phyloP scores from a whole-genome alignment of 345 rosid genomes.

The Populus pruinosa region DNA sequence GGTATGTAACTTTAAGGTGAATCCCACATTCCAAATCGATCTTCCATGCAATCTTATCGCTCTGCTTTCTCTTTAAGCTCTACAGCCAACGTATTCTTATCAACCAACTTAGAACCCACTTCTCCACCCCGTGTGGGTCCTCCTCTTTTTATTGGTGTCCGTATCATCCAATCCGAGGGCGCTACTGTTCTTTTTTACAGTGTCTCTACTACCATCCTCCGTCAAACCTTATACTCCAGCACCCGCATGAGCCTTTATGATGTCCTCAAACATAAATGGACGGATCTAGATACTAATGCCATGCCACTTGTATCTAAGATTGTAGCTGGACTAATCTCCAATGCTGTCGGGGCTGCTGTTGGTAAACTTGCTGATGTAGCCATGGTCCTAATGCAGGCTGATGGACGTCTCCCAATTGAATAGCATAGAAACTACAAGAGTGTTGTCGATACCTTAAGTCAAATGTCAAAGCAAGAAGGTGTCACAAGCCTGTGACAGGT shows the following conservation, averaged over 20 bases:
- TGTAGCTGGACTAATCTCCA: neutral
- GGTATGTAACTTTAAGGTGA: slow-evolving; percentile 12
- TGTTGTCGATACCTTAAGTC: neutral
- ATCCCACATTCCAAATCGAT: neutral
- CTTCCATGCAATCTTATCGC: neutral
- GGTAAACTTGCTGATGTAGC: neutral
- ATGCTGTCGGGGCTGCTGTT: neutral
- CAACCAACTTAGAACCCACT: neutral
- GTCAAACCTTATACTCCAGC: neutral
- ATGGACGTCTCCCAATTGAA: slow-evolving; percentile 4
- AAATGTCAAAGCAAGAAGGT: slow-evolving; percentile 8
- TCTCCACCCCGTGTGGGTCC: neutral
- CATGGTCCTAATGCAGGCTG: slow-evolving; percentile 6
- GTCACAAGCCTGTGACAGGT: neutral
- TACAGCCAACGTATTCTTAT: neutral
- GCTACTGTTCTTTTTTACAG: neutral
- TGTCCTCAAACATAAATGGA: neutral
- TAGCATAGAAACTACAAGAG: slow-evolving; percentile 1
- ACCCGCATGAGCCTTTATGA: slow-evolving; percentile 5
- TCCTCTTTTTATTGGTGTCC: neutral
- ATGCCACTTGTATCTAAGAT: neutral
- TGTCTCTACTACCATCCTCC: slow-evolving; percentile 4
- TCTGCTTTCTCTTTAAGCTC: neutral
- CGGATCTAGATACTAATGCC: neutral
- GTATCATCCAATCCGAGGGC: neutral